phyloP scores from a whole-genome alignment of 1,284 basidiomycete genomes.

The Microbotryomycetes sp. region DNA sequence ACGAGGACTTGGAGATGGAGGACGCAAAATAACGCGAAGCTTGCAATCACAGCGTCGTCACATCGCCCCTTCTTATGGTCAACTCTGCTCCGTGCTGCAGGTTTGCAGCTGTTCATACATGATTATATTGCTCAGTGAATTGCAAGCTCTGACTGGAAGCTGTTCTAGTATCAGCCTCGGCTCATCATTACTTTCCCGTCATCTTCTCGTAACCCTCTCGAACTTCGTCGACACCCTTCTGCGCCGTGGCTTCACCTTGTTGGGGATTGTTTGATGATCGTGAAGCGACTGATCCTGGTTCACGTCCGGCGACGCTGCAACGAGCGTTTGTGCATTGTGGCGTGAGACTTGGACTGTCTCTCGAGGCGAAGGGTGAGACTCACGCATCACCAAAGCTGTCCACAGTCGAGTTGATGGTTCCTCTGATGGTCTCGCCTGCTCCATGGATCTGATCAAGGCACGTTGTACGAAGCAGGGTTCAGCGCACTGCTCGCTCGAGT shows the following conservation, averaged over 20 bases:
- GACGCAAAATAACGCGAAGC: background rate
- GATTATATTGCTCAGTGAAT: too few species aligned
- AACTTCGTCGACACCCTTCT: constrained; percentile 14
- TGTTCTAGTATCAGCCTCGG: too few species aligned
- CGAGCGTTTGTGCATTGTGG: background rate
- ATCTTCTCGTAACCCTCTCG: constrained; percentile 7
- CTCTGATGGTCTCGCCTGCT: constrained; percentile 25
- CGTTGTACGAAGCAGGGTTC: too few species aligned
- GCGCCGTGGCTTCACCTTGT: constrained; percentile 4
- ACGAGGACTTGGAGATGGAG: background rate
- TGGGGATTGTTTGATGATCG: background rate
- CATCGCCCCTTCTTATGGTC: too few species aligned
- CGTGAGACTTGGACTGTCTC: background rate
- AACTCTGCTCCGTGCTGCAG: too few species aligned
- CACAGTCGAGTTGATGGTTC: constrained; percentile 10
- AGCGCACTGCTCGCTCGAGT: too few species aligned
- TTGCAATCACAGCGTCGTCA: too few species aligned
- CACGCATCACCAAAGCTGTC: constrained; percentile 22
- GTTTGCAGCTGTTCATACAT: too few species aligned
- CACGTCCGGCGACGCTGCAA: constrained; percentile 16
- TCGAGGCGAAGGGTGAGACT: background rate
- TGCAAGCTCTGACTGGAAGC: too few species aligned
- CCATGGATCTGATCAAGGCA: constrained; percentile 8
- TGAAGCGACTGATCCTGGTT: constrained; percentile 13
- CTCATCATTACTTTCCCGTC: background rate